Evolutionary conservation across 2,329 filamentous ascomycete genomes (phyloP), one percentile per base, ranked within the genome.

Genomic region (Aschersonia sp.): DNA sequence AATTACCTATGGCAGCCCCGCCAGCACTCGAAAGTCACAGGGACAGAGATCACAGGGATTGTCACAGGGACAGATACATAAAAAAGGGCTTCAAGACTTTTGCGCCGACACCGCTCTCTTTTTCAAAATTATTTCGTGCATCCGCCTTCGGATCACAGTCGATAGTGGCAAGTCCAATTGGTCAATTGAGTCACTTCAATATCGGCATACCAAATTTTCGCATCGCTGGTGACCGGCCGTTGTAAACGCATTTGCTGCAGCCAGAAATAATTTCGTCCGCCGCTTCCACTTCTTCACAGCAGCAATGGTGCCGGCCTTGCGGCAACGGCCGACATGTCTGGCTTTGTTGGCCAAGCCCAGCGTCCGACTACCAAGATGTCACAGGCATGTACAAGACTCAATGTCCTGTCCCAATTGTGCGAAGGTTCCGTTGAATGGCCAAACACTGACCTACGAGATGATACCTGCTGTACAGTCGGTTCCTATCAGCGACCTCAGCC

Each of bases 401-500:
- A 22, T 22, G 2, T 22, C 22, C 22, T 22, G 22, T 22, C 22
- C 22, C 22, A 22, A 22, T 22, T 22, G 22, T 22, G 22, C 22
- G 22, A 22, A 22, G 22, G 22, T 4, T 22, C 22, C 22, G 22
- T 22, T 22, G 22, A 22, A 22, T 22, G 22, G 22, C 22, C 22
- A 22, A 22, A 2, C 22, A 22, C 22, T 22, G 14, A 14, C 35
- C 45, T 11, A 42, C 44, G 42, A 42, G 39, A 42, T 46, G 14
- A 42, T 22, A 32, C 46, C 43, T 43, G 14, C 3, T n/a, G 30
- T 33, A 10, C 42, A 76, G 73, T 49, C 75, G 75, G 47, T 62
- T 69, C 51, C 63, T 79, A 47, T 75, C 71, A 41, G 65, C 68
- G 43, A 75, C 76, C 14, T 57, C 72, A 32, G 61, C 70, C 55